Base-by-base conservation (phyloP, 331 rosid genomes). In the Cydonia oblonga region DNA sequence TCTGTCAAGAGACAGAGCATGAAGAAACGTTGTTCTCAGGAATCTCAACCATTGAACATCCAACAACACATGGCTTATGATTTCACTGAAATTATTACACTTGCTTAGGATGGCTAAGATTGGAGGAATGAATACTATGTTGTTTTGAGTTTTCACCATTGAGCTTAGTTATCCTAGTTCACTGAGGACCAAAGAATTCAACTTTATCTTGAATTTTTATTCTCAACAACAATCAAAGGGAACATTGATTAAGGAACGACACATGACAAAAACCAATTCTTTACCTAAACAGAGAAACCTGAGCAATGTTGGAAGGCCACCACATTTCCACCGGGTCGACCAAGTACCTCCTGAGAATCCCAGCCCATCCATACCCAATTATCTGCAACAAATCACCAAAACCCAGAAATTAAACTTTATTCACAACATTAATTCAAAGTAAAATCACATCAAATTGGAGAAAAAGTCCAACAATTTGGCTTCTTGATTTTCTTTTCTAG, bases 291-390 rank as follows among this genome's bases (percentile, higher is more conserved):
- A 95, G 91, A 71, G 99, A 95, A 53, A 95, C 99, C 84, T 95
- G 99, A 74, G 99, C 99, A 73, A 95, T 83, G 84, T 95, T 91
- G 82, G 99, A 49, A 38, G 99, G 99, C 99, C 99, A 95, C 99
- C 97, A 95, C 99, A 89, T 95, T 62, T 95, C 97, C 84, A 89
- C 96, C 0, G 99, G 99, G 66, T 95, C 99, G 66, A 95, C 97
- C 83, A 91, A 79, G 75, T 91, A 91, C 85, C 91, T 86, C 80
- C 98, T 88, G 16, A 95, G 85, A 79, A 95, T 85, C 68, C 98
- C 98, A 78, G 98, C 98, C 98, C 98, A 95, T 76, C 98, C 98
- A 87, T 95, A 95, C 20, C 98, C 98, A 69, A 95, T 29, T n/a
- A 95, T 49, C 98, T 93, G 90, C 86, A 76, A 49, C 60, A 54